Base-by-base conservation (phyloP, 2,329 filamentous ascomycete species). In the Emydomyces testavorans region DNA sequence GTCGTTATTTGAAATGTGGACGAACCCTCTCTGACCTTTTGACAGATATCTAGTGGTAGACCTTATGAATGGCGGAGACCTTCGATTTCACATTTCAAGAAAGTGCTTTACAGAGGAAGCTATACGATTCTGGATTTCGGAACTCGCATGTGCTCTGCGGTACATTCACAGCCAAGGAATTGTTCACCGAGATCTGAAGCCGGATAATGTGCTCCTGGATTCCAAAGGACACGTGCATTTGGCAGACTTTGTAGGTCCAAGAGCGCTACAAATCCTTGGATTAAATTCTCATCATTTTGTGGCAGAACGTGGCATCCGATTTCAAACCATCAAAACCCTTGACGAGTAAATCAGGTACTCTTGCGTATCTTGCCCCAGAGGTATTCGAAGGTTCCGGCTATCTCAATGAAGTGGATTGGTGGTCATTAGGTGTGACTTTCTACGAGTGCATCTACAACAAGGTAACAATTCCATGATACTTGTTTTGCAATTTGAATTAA, bases 361-460 rank as follows among this genome's bases (percentile, higher is more conserved):
- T 98, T 50, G 92, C 92, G 46, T 98, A 98, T 62, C 78, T 98
- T 6, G 89, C 90, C 1, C 92, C 92, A 3, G 92, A 98, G 65
- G 92, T 96, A 1, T 98, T 96, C 60, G 77, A 82, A 55, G 90
- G 90, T 41, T 82, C 80, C 52, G 92, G 92, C 32, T 98, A 98
- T 62, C 82, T 85, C 51, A 80, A 81, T 39, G 85, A 92, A 57
- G 89, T 92, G 35, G 92, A 98, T 64, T 98, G 92, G 92, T 98
- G 92, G 92, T 96, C 92, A 4, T 69, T 98, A 18, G 92, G 92
- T 41, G 92, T 98, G 38, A 77, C 94, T n/a, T 96, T 96, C 65
- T 98, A 95, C 66, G 92, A 98, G 66, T 96, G 92, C 75, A 95
- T 98, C 55, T 98, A 96, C 71, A 94, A 93, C 71, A 96, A 93